A percentile compares a stretch with the other conserved stretches of the same genome.
phyloP scores from a whole-genome alignment of 2,329 filamentous ascomycete genomes.

The Aspergillus oerlinghausenensis region DNA sequence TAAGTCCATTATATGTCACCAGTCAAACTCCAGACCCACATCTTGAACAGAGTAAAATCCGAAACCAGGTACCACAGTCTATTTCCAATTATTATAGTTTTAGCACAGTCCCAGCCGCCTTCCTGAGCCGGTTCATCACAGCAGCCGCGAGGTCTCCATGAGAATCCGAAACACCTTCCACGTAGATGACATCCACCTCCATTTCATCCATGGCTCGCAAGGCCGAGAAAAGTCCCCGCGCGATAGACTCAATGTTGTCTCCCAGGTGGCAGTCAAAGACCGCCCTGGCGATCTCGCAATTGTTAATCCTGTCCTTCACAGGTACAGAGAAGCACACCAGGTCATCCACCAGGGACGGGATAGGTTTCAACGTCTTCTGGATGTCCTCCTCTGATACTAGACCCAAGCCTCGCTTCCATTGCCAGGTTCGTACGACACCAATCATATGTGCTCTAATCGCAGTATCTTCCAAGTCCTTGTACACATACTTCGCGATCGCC shows the following conservation, averaged over 20 bases:
- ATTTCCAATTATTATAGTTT: constrained; percentile 36
- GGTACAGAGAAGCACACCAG: constrained; percentile 25
- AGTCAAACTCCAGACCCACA: not conserved
- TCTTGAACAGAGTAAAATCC: constrained; percentile 1
- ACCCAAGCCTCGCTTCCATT: constrained; percentile 30
- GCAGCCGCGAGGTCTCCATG: constrained; percentile 79
- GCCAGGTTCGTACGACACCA: constrained; percentile 38
- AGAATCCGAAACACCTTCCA: constrained; percentile 73
- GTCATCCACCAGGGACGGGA: constrained; percentile 22
- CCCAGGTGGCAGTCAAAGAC: constrained; percentile 71
- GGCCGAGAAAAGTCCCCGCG: constrained; percentile 81
- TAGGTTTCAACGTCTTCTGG: constrained; percentile 16
- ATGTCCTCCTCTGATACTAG: constrained; percentile 20
- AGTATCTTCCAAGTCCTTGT: constrained; percentile 28
- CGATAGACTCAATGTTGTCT: constrained; percentile 65
- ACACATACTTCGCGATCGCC: constrained; percentile 28
- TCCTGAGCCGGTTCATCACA: constrained; percentile 77
- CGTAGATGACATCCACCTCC: constrained; percentile 76
- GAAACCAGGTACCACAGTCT: constrained; percentile 7
- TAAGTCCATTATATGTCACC: constrained; percentile 2
- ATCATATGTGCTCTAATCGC: constrained; percentile 28
- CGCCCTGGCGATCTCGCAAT: constrained; percentile 22
- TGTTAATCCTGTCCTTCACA: constrained; percentile 18
- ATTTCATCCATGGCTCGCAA: constrained; percentile 77
- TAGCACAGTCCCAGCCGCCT: constrained; percentile 61